phyloP scores from a whole-genome alignment of 768 basidiomycete genomes.

The Kwoniella dendrophila region DNA sequence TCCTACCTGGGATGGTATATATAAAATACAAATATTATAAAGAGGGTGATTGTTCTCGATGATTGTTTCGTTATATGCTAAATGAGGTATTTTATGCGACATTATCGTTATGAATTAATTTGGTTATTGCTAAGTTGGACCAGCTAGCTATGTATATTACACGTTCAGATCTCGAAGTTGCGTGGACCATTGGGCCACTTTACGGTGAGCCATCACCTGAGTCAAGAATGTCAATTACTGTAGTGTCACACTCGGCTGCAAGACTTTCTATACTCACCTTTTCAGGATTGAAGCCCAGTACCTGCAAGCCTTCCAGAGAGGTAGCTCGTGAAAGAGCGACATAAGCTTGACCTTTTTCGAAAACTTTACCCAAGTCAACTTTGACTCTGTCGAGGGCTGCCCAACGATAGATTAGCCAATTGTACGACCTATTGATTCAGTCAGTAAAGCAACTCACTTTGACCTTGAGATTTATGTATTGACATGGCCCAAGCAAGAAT shows the following conservation, averaged over 20 bases:
- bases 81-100: too few relatives aligned
- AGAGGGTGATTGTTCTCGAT: too few relatives aligned
- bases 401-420: slow-evolving; percentile 2
- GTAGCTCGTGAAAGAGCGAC: slow-evolving; percentile 56
- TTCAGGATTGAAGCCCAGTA: slow-evolving; percentile 46
- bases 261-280: slow-evolving; percentile 47
- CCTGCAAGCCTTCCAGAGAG: slow-evolving; percentile 54
- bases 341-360: slow-evolving; percentile 63
- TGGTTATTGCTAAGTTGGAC: too few relatives aligned
- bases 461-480: slow-evolving; percentile 97
- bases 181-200: slow-evolving; percentile 46
- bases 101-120: background rate
- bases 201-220: slow-evolving; percentile 51
- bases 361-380: slow-evolving; percentile 88
- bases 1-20: too few relatives aligned
- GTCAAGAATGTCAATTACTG: background rate
- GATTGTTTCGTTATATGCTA: too few relatives aligned
- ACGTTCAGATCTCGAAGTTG: slow-evolving; percentile 37
- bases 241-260: background rate
- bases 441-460: slow-evolving; percentile 59
- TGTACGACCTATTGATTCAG: background rate
- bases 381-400: slow-evolving; percentile 81
- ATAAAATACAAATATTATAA: too few relatives aligned
- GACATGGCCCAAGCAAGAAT: slow-evolving; percentile 97
- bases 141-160: too few relatives aligned